These are phyloP conservation scores for Penstemon davidsonii DNA, from an alignment of 257 asterid species.

Conservation along the genomic window DNA sequence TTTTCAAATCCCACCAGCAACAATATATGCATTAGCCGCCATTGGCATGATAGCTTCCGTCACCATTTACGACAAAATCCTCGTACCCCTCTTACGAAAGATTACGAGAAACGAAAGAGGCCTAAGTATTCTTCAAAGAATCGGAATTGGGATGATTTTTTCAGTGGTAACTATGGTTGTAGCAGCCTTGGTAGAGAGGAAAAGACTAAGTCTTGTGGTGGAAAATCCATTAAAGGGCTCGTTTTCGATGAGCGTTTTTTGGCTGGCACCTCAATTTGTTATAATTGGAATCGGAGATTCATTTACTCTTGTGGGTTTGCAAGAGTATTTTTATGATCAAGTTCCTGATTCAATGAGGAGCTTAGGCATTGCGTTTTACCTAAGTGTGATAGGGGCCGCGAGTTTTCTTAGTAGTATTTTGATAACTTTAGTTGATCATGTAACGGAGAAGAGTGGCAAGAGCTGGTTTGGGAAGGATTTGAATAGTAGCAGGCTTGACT, in stretches of 20 bases:
- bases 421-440: constrained; percentile 60
- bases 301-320: constrained; percentile 78
- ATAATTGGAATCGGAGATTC: constrained; percentile 72
- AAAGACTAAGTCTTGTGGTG: constrained; percentile 40
- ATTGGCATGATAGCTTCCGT: constrained; percentile 69
- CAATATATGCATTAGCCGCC: constrained; percentile 61
- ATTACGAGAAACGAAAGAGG: constrained; percentile 67
- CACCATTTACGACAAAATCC: constrained; percentile 56
- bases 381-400: constrained; percentile 69
- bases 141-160: constrained; percentile 74
- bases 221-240: constrained; percentile 35
- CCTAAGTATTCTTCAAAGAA: constrained; percentile 61
- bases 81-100: constrained; percentile 58
- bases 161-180: constrained; percentile 49
- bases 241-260: constrained; percentile 75
- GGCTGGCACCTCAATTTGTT: constrained; percentile 87
- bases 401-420: constrained; percentile 62
- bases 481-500: constrained; percentile 44
- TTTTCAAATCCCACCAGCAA: constrained; percentile 71
- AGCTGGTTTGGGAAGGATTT: constrained; percentile 57
- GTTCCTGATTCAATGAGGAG: constrained; percentile 91
- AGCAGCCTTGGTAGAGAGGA: constrained; percentile 70
- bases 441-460: constrained; percentile 48
- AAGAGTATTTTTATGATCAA: constrained; percentile 83
- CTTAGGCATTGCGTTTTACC: constrained; percentile 75